Evolutionary conservation across 2,329 filamentous ascomycete species (phyloP).

Genomic region (Dactylellina haptotyla): DNA sequence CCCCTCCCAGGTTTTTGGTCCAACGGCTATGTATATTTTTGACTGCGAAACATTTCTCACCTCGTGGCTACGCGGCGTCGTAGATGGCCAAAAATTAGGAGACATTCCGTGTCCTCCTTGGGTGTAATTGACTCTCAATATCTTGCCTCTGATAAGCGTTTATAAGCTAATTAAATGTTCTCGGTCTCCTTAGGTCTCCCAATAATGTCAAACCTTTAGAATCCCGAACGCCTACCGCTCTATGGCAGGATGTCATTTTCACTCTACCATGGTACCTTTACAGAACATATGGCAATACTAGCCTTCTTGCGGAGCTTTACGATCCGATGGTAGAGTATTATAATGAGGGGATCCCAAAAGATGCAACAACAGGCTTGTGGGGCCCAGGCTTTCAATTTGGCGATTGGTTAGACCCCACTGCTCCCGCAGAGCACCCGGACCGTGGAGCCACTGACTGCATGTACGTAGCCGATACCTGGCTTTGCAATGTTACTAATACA

Average conservation of each 20-base stretch:
- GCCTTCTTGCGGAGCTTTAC: slow-evolving; percentile 62
- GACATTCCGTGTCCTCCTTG: slow-evolving; percentile 59
- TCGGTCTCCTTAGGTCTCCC: slow-evolving; percentile 20
- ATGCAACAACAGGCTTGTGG: slow-evolving; percentile 62
- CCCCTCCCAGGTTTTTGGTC: slow-evolving; percentile 66
- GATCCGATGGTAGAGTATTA: slow-evolving; percentile 63
- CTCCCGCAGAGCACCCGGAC: slow-evolving; percentile 62
- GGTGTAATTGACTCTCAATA: slow-evolving; percentile 51
- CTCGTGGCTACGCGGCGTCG: slow-evolving; percentile 66
- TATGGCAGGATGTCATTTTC: slow-evolving; percentile 64
- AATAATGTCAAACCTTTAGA: slow-evolving; percentile 15
- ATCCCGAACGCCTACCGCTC: slow-evolving; percentile 55
- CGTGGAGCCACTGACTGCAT: slow-evolving; percentile 62
- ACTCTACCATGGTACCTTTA: slow-evolving; percentile 63
- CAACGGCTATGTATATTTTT: slow-evolving; percentile 68
- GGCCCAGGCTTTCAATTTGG: slow-evolving; percentile 61
- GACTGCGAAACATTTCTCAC: slow-evolving; percentile 66
- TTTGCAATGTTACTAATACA: slow-evolving; percentile 63
- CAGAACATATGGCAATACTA: slow-evolving; percentile 61
- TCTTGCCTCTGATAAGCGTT: too few relatives aligned
- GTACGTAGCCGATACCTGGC: slow-evolving; percentile 65
- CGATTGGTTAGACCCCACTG: slow-evolving; percentile 66
- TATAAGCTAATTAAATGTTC: not conserved
- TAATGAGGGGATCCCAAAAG: slow-evolving; percentile 60
- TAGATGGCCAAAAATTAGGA: slow-evolving; percentile 59